Evolutionary conservation across 345 rosid genomes (phyloP), one percentile per base, ranked within the genome.

Genomic region (Pistacia atlantica): DNA sequence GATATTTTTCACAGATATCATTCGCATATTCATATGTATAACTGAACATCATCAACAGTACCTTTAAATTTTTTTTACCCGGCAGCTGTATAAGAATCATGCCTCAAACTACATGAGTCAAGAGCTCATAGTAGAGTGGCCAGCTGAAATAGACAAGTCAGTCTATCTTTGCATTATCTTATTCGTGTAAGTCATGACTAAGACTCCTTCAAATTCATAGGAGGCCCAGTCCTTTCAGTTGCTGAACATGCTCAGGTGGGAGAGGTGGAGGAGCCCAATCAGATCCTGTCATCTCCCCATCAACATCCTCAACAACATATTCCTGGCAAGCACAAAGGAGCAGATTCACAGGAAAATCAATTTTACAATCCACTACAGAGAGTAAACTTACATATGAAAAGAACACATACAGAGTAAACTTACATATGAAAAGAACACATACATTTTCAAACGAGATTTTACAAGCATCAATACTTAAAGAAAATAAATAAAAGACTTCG

Each of bases 241-340:
- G 99, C 80, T 89, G 99, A 71, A 97, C 51, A 70, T 97, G 98
- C 81, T 97, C 98, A 0, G 90, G 69, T 6, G 99, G 97, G 64
- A 97, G 90, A 82, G 89, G 87, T 5, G 94, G 96, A 16, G 99
- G 92, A 67, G 91, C 81, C 98, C 99, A 97, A 55, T 97, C 97
- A 7, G 95, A 89, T 69, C 91, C 97, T 5, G 75, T 89, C 84
- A 86, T 87, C 77, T 97, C 98, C 0, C 91, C 97, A 75, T 97
- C 99, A 51, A 92, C 97, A 84, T 97, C 99, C 86, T 97, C 98
- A 11, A 97, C 99, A 58, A 97, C 98, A 77, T 97, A 97, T 78
- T 97, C 98, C 98, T 97, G 78, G n/a, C 31, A 69, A 71, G 45
- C 45, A 71, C 46, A 52, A 18, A 28, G n/a, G 17, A 59, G 60